Evolutionary conservation across 192 early-diverging fungal species (phyloP), one percentile per base, ranked within the genome.

Genomic region (Umbelopsis sp.): DNA sequence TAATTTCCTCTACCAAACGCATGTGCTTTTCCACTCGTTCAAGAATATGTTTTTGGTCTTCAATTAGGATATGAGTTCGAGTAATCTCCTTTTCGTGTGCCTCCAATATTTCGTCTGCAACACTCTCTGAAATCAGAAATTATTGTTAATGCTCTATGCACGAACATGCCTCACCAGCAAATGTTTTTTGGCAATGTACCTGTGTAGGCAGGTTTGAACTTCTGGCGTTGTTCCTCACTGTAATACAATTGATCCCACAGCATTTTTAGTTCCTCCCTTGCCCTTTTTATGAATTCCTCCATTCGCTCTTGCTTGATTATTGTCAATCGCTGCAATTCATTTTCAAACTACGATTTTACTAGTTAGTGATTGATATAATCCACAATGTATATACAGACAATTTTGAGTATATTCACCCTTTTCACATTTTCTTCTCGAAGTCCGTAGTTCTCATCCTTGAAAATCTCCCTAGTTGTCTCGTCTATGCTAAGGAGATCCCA

Each of bases 201-300:
- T 49, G 59, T 72, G 22, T 29, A 65, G 5, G 59, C 74, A 32
- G 74, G 65, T 26, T 36, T 52, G 26, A 76, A 76, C 21, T 71
- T 45, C 38, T 54, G 44, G 14, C 47, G 43, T 47, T 69, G 59
- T 11, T 53, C 50, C 20, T 69, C 75, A 4, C 45, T 69, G 45
- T 76, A 82, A 26, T 80, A 82, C 4, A 86, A 34, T 38, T 73
- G 74, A 38, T 83, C 74, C 84, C 84, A 86, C 11, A 86, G 32
- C 4, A 65, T 45, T 29, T 72, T 32, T 0, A 86, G 26, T 31
- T 73, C 69, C 6, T 82, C 70, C 14, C 84, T 73, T 31, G 81
- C 82, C 11, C 65, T 49, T 34, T 47, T 22, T 17, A 83, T 81
- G 66, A 86, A 83, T 6, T 81, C 84, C 24, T 81, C 68, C 10